A percentile compares a stretch with the other conserved stretches of the same genome.
Evolutionary conservation across 2,329 filamentous ascomycete species (phyloP).

Genomic region (Pseudogymnoascus sp.): DNA sequence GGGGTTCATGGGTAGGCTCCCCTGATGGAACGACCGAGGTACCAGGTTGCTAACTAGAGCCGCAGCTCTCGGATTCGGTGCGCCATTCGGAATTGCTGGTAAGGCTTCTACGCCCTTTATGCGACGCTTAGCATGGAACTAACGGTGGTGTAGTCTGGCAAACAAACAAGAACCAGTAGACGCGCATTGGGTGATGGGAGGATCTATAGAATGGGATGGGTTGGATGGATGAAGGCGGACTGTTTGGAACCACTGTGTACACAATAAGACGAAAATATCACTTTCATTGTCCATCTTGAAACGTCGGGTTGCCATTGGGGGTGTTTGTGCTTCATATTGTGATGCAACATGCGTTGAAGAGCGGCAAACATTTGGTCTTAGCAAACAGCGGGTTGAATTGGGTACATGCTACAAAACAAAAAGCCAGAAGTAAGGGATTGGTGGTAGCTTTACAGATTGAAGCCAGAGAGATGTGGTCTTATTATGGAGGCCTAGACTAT

Average conservation of each 20-base stretch:
- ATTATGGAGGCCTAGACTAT: not conserved
- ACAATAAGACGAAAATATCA: constrained; percentile 6
- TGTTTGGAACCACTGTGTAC: constrained; percentile 7
- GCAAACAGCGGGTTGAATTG: not conserved
- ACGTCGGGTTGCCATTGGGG: not conserved
- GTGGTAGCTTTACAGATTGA: not conserved
- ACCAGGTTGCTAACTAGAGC: constrained; percentile 17
- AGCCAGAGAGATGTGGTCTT: not conserved
- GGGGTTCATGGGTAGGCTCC: constrained; percentile 59
- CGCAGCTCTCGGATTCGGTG: constrained; percentile 43
- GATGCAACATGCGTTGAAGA: not conserved
- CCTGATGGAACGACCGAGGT: not conserved
- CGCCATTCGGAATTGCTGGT: constrained; percentile 57
- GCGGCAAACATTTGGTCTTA: not conserved
- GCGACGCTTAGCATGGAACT: not conserved
- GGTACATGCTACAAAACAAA: not conserved
- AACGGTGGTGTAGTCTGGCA: constrained; percentile 27
- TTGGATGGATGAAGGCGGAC: constrained; percentile 4
- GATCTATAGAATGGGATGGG: not conserved
- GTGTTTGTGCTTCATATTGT: not conserved
- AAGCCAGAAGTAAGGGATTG: not conserved
- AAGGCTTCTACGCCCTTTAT: constrained; percentile 31
- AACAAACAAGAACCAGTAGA: constrained; percentile 30
- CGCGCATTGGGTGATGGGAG: not conserved
- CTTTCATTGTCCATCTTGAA: constrained; percentile 3